Evolutionary conservation across 495 filamentous ascomycete genomes (phyloP), one percentile per base, ranked within the genome.

Genomic region (Venustampulla echinocandica): DNA sequence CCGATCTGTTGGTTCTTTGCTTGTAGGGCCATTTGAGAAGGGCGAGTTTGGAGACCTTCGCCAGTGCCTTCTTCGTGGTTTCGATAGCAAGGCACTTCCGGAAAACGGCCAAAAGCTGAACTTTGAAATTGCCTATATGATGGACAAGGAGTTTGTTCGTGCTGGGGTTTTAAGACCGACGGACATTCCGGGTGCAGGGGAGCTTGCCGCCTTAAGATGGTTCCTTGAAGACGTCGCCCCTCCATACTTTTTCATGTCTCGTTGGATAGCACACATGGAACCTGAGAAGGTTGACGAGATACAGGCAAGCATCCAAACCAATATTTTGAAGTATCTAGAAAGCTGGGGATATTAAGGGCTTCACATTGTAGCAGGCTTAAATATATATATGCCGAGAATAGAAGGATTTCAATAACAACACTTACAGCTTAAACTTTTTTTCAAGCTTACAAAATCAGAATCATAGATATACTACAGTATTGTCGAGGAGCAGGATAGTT

Each of bases 171-270:
- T 38, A n/a, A 39, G 27, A 37, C 49, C 49, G 19, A 37, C 44
- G n/a, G 49, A 47, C 24, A 47, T 52, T 22, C 32, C 36, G n/a
- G 49, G 49, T 30, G 35, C 33, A 14, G 49, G 44, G 22, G 49
- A 52, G 44, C 49, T 52, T 13, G 49, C 49, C 21, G 39, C 36
- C 10, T 28, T 52, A 15, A 49, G 47, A 17, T 52, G 49, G 49
- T 52, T 52, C 40, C 24, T 52, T 4, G 25, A 38, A 22, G 44
- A 40, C 42, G 43, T 52, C 17, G 47, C 44, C 10, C 49, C 49
- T 22, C 49, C 49, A n/a, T 52, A 52, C 35, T 52, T 52, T 24
- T 24, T 46, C 20, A 35, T 52, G 49, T 19, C 43, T 17, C 30
- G 49, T 10, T 52, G 49, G 49, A 13, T 47, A 40, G 28, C 41